These are phyloP conservation scores for Betula pendula DNA, from an alignment of 306 rosid species.

Conservation along the genomic window DNA sequence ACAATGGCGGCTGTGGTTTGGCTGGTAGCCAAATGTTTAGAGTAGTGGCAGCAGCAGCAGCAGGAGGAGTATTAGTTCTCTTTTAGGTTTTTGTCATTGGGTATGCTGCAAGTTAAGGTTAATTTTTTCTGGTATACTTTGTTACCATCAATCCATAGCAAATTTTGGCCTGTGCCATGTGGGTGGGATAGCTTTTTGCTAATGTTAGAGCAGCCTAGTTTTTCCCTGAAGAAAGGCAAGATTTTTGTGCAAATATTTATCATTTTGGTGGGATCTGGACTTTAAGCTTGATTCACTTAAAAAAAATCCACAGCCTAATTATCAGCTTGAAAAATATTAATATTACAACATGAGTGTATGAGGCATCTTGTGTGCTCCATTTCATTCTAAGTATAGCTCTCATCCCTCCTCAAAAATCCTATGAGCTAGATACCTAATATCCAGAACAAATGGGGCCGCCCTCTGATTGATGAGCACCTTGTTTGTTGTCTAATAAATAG, in stretches of 20 bases:
- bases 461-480: background rate
- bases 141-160: background rate
- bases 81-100: background rate
- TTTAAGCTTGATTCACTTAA: background rate
- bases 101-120: background rate
- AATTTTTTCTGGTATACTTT: background rate
- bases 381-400: background rate
- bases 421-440: background rate
- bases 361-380: conserved; percentile 8
- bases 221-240: background rate
- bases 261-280: background rate
- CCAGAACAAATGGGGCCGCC: background rate
- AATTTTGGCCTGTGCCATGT: background rate
- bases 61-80: conserved; percentile 1
- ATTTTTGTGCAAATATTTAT: background rate
- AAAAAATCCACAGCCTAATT: background rate
- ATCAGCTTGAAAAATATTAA: background rate
- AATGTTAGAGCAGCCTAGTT: background rate
- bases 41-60: background rate
- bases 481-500: background rate
- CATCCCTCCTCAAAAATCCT: background rate
- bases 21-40: background rate
- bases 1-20: background rate
- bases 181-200: background rate
- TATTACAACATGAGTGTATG: background rate